A percentile compares a stretch with the other conserved stretches of the same genome.
phyloP scores from a whole-genome alignment of 257 asterid genomes.

The Solanum pinnatisectum region DNA sequence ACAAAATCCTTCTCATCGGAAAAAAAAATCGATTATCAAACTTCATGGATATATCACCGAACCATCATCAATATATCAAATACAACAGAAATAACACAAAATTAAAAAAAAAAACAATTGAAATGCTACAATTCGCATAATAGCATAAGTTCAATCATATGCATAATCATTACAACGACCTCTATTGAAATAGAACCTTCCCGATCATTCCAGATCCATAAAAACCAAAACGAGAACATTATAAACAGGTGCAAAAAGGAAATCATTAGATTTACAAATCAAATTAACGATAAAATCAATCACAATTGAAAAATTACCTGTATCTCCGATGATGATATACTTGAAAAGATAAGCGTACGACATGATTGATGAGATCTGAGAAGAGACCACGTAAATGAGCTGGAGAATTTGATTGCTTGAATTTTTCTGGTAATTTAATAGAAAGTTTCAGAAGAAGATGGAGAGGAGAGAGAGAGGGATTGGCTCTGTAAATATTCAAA shows the following conservation, averaged over 20 bases:
- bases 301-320: slow-evolving; percentile 19
- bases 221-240: neutral
- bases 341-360: slow-evolving; percentile 62
- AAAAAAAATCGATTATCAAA: neutral
- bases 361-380: slow-evolving; percentile 20
- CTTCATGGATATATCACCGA: neutral
- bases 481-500: neutral
- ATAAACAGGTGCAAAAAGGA: neutral
- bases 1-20: neutral
- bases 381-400: neutral
- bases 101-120: neutral
- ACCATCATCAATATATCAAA: neutral
- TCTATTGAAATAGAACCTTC: neutral
- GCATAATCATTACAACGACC: neutral
- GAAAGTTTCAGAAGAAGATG: neutral
- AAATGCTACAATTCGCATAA: neutral
- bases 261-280: neutral
- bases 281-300: neutral
- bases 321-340: slow-evolving; percentile 69
- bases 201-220: neutral
- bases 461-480: neutral
- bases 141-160: neutral
- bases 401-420: neutral
- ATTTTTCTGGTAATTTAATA: neutral
- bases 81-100: neutral